These are phyloP conservation scores for Fusarium odoratissimum DNA, from an alignment of 2,329 filamentous ascomycete species.

Conservation along the genomic window DNA sequence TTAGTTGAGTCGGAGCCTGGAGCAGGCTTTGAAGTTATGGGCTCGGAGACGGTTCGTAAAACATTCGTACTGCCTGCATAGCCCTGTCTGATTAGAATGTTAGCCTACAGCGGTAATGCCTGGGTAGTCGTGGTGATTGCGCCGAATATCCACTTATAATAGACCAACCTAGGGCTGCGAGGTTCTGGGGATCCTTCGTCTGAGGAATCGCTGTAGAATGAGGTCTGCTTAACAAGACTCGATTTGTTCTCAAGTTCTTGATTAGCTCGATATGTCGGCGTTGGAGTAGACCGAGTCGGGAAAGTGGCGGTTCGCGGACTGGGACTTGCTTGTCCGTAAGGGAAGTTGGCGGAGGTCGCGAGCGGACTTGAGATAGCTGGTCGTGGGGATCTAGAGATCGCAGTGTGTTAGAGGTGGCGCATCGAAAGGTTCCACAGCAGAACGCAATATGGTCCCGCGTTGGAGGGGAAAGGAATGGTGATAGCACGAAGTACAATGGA, in stretches of 20 bases:
- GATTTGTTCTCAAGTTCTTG: constrained; percentile 27
- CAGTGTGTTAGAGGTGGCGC: constrained; percentile 28
- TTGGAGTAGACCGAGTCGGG: constrained; percentile 45
- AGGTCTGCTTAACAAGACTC: constrained; percentile 41
- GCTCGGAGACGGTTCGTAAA: constrained; percentile 57
- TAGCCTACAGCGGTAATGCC: constrained; percentile 13
- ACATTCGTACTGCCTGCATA: constrained; percentile 59
- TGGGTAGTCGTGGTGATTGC: background rate
- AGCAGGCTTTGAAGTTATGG: constrained; percentile 57
- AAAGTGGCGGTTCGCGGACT: constrained; percentile 49
- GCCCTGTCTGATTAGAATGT: constrained; percentile 42
- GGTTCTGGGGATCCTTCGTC: constrained; percentile 50
- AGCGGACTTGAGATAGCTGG: constrained; percentile 63
- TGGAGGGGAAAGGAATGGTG: constrained; percentile 36
- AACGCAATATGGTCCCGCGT: constrained; percentile 29
- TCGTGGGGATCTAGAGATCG: constrained; percentile 58
- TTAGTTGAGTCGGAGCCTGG: constrained; percentile 54
- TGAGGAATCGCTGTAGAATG: constrained; percentile 54
- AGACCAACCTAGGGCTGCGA: constrained; percentile 49
- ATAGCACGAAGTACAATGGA: constrained; percentile 36
- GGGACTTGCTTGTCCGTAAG: constrained; percentile 57
- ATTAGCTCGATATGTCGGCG: constrained; percentile 31
- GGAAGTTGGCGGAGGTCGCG: constrained; percentile 56
- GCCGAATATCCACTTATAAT: constrained; percentile 2
- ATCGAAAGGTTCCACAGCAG: constrained; percentile 43